Evolutionary conservation across 495 filamentous ascomycete genomes (phyloP), one percentile per base, ranked within the genome.

Genomic region (Bathelium albidoporum): DNA sequence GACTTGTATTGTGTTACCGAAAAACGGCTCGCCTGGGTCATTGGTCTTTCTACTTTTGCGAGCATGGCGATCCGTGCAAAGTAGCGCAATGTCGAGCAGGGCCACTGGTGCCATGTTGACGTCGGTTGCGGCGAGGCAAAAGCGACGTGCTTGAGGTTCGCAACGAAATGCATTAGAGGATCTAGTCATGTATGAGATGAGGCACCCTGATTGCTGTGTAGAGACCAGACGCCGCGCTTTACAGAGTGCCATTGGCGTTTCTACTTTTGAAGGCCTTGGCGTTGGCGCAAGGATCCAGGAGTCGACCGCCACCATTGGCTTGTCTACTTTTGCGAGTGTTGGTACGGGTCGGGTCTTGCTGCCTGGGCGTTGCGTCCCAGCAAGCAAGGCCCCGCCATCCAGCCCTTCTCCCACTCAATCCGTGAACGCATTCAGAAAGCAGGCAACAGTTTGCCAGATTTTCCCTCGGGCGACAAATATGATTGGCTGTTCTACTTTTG

Each of bases 301-400:
- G n/a, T n/a, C 5, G 5, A 39, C 5, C 34, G 34, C 14, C 34
- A 5, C 14, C 31, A 62, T 62, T 62, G 59, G 59, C 44, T 53
- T 31, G 22, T 65, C 31, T 43, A 1, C 64, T 62, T 65, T 65
- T 62, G 64, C 24, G 29, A 14, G 59, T 2, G 43, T 65, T 62
- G 64, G 64, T 45, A 62, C 7, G 0, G 0, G 26, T 7, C 5
- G 2, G 2, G 11, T 11, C 20, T 0, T 44, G 32, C 16, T 14
- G 9, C 34, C 9, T 14, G n/a, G 58, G 28, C 11, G 14, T 5
- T 39, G n/a, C n/a, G n/a, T n/a, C n/a, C n/a, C n/a, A n/a, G n/a
- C n/a, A n/a, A n/a, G n/a, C n/a, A n/a, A n/a, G n/a, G n/a, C n/a
- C n/a, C n/a, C n/a, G n/a, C n/a, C n/a, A n/a, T n/a, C n/a, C n/a